Percentiles rank a stretch among this genome's conserved stretches.
These are phyloP conservation scores for Adenanthera pavonina DNA, from an alignment of 306 rosid species.

Conservation along the genomic window DNA sequence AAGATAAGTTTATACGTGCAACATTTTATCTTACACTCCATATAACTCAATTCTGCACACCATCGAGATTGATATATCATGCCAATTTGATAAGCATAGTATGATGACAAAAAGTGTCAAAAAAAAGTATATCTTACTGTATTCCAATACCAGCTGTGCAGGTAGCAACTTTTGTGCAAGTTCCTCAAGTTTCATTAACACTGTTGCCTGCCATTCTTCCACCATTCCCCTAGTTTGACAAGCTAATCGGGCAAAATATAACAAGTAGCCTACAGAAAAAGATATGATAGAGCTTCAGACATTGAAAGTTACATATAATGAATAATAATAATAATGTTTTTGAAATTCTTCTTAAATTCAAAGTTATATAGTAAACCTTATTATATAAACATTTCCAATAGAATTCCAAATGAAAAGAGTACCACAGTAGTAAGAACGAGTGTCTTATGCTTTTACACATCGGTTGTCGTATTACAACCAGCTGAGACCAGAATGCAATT, in stretches of 20 bases:
- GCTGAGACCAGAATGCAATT: background rate
- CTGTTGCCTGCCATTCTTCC: constrained; percentile 95
- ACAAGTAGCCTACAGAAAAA: constrained; percentile 68
- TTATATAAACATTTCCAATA: background rate
- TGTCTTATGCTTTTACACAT: background rate
- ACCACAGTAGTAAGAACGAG: background rate
- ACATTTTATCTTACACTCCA: background rate
- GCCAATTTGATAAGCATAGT: constrained; percentile 2
- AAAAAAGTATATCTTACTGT: constrained; percentile 64
- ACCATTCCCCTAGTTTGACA: constrained; percentile 81
- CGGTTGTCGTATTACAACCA: background rate
- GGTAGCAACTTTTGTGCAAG: constrained; percentile 59
- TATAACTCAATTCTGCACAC: background rate
- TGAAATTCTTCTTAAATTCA: background rate
- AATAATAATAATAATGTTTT: background rate
- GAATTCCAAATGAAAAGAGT: background rate
- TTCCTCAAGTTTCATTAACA: constrained; percentile 74
- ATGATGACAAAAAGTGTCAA: background rate
- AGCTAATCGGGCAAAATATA: constrained; percentile 73
- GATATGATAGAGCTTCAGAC: constrained; percentile 1
- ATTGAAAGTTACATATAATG: background rate
- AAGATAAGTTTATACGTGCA: constrained; percentile 1
- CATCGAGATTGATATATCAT: background rate
- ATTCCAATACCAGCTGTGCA: constrained; percentile 81
- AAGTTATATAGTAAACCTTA: background rate